Conservation (phyloP, 2,329 filamentous ascomycete species). For the Xylaria sp. region DNA sequence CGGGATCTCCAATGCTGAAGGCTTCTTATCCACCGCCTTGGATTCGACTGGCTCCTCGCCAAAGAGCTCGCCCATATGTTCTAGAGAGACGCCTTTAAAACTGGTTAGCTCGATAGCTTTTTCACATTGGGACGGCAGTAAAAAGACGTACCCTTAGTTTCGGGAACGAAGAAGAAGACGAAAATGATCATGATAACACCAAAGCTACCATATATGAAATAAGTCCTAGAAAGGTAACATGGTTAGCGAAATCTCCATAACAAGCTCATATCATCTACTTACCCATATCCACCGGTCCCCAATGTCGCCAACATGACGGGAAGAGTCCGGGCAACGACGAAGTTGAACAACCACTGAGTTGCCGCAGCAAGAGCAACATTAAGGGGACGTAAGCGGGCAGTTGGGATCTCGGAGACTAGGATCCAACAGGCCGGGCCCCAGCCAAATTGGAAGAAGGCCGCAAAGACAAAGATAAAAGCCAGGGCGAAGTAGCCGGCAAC, state of each 20-base stretch:
- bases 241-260: constrained; percentile 25
- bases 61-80: constrained; percentile 69
- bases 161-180: constrained; percentile 66
- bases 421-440: constrained; percentile 74
- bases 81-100: constrained; percentile 64
- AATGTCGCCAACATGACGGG: constrained; percentile 69
- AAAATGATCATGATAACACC: constrained; percentile 70
- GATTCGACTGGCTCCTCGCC: constrained; percentile 48
- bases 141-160: constrained; percentile 48
- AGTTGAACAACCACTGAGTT: constrained; percentile 73
- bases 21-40: constrained; percentile 34
- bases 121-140: not conserved
- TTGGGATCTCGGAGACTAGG: constrained; percentile 73
- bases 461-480: constrained; percentile 75
- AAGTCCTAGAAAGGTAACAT: constrained; percentile 53
- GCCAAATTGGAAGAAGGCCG: constrained; percentile 71
- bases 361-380: constrained; percentile 71
- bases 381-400: constrained; percentile 58
- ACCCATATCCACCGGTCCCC: constrained; percentile 53
- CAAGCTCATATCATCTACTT: constrained; percentile 17
- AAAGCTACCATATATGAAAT: constrained; percentile 71
- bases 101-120: constrained; percentile 47
- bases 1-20: constrained; percentile 39
- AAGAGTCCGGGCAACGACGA: constrained; percentile 70
- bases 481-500: constrained; percentile 72